phyloP scores from a whole-genome alignment of 768 basidiomycete genomes.

The Heimioporus sp. region DNA sequence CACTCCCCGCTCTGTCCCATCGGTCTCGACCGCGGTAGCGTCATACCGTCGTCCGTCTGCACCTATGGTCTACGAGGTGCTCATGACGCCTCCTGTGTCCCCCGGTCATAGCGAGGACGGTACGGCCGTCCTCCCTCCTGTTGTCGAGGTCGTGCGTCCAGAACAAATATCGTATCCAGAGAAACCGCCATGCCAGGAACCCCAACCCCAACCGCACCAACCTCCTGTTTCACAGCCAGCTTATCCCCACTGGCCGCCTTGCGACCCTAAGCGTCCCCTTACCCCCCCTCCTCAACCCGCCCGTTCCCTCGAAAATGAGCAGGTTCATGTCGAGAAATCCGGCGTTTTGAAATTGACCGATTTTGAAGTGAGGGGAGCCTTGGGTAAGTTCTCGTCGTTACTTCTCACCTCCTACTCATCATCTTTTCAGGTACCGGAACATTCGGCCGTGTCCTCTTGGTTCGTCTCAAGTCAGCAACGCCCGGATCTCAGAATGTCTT shows the following conservation, averaged over 20 bases:
- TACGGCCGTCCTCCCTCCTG: constrained; percentile 14
- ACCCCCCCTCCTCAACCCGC: constrained; percentile 41
- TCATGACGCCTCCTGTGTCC: constrained; percentile 70
- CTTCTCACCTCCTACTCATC: constrained; percentile 2
- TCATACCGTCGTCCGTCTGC: constrained; percentile 38
- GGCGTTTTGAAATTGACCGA: constrained; percentile 66
- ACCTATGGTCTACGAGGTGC: constrained; percentile 51
- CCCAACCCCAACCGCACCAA: constrained; percentile 4
- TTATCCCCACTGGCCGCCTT: constrained; percentile 12
- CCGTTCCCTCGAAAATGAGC: constrained; percentile 67
- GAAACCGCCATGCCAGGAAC: constrained; percentile 9
- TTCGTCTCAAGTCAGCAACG: constrained; percentile 65
- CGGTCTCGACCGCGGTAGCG: constrained; percentile 10
- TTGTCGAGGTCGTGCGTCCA: constrained; percentile 7
- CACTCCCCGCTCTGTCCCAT: constrained; percentile 15
- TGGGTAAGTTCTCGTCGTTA: constrained; percentile 47
- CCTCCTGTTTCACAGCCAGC: constrained; percentile 3
- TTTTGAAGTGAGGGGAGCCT: constrained; percentile 77
- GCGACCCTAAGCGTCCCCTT: constrained; percentile 2
- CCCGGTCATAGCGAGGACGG: constrained; percentile 49
- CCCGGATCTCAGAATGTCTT: constrained; percentile 50
- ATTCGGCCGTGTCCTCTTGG: constrained; percentile 90
- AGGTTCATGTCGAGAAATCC: constrained; percentile 55
- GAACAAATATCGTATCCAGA: constrained; percentile 10
- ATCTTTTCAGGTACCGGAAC: constrained; percentile 85